These are phyloP conservation scores for Backusella parvicylindrica DNA, from an alignment of 192 early-diverging fungal genomes.

Conservation along the genomic window DNA sequence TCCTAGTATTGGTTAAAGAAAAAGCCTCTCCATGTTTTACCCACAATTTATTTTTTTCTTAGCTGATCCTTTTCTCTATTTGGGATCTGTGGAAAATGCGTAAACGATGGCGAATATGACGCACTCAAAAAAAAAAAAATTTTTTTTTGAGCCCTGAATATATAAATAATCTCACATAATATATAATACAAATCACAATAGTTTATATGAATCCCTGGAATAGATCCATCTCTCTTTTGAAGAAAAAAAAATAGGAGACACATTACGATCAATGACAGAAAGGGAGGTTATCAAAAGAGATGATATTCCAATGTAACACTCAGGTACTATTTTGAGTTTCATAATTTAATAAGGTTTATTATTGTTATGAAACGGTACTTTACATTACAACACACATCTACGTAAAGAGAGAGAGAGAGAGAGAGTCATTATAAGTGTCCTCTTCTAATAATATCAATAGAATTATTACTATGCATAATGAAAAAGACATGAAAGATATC, in stretches of 20 bases:
- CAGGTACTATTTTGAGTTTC: not conserved
- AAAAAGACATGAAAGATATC: not conserved
- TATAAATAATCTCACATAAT: not conserved
- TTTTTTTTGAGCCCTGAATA: not conserved
- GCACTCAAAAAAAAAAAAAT: too few relatives aligned
- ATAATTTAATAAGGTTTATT: not conserved
- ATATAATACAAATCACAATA: not conserved
- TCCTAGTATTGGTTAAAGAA: too few relatives aligned
- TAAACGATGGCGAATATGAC: not conserved
- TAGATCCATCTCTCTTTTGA: not conserved
- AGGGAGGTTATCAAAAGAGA: not conserved
- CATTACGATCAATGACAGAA: not conserved
- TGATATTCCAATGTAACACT: not conserved
- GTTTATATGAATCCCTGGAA: not conserved
- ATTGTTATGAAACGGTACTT: not conserved
- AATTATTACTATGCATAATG: not conserved
- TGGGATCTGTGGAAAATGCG: not conserved
- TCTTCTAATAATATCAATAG: not conserved
- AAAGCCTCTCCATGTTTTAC: not conserved
- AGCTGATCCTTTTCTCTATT: not conserved
- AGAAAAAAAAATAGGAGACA: not conserved
- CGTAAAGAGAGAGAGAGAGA: not conserved
- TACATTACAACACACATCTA: not conserved
- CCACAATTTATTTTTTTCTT: not conserved
- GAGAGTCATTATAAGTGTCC: too few relatives aligned